A percentile compares a stretch with the other conserved stretches of the same genome.
These are phyloP conservation scores for Talaromyces liani DNA, from an alignment of 495 filamentous ascomycete species.

Conservation along the genomic window DNA sequence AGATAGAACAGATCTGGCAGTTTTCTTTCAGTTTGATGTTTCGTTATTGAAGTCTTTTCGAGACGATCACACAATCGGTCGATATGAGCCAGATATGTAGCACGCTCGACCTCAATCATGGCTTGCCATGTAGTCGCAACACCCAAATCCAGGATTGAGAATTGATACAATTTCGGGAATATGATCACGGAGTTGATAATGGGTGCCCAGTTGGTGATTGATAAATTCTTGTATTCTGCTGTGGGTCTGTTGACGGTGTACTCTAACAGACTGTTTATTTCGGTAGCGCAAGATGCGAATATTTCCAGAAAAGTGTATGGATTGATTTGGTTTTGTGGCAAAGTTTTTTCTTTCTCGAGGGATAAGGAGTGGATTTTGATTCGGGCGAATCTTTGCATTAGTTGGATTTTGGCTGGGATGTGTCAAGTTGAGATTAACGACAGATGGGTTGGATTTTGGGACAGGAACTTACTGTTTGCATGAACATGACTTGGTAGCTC, in stretches of 20 bases:
- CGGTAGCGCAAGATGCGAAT: neutral
- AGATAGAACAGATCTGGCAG: neutral
- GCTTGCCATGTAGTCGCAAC: neutral
- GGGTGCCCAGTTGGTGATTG: neutral
- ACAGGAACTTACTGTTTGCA: neutral
- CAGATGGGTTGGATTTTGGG: too few relatives aligned
- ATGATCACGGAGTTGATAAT: neutral
- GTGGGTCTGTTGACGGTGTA: neutral
- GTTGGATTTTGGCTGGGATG: slow-evolving; percentile 1
- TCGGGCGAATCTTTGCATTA: neutral
- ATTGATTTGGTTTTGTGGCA: neutral
- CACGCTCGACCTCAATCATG: neutral
- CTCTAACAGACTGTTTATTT: slow-evolving; percentile 2
- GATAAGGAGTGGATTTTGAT: neutral
- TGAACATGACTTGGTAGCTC: neutral
- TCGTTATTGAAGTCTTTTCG: neutral
- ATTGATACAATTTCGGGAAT: slow-evolving; percentile 1
- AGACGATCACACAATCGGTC: neutral
- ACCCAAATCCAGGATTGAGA: neutral
- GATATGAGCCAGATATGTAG: neutral
- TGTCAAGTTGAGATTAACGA: neutral
- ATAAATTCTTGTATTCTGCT: neutral
- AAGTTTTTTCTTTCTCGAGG: neutral
- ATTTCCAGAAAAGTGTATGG: neutral
- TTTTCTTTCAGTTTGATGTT: neutral